Evolutionary conservation across 768 basidiomycete genomes (phyloP), one percentile per base, ranked within the genome.

Genomic region (Hemileccinum impolitum): DNA sequence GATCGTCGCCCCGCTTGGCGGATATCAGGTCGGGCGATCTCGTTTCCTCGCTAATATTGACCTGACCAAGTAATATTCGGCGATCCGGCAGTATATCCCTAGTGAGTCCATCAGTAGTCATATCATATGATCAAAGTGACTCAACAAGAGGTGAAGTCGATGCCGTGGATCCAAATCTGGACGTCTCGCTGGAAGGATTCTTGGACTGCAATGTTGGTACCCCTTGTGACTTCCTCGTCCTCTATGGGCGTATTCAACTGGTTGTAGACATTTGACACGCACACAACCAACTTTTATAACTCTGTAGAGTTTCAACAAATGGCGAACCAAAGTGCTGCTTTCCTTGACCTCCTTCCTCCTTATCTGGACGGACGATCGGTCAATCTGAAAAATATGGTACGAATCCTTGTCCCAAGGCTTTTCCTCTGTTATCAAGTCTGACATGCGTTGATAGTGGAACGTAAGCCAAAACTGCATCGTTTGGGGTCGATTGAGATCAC

Each of bases 181-280:
- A 84, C 51, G 67, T 85, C 17, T 80, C 82, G 1, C 65, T 89
- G 15, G 84, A 88, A 54, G 85, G 85, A 19, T 86, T 72, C 63
- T 77, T 80, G n/a, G 66, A 68, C 8, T 89, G 86, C 59, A 72
- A 69, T 37, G 82, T 83, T 43, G 17, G 73, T 55, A 13, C 6
- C n/a, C 11, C 1, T n/a, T 17, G 23, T 26, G 1, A 18, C 14
- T 30, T 35, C 23, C 8, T n/a, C 12, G 14, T 47, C 34, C 21
- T 18, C 9, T 35, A 34, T 14, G 19, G 3, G 15, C 39, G 28
- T 38, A 37, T 47, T 51, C 49, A 48, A 30, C 37, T 1, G 34
- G 17, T 12, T 19, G 6, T 50, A 84, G 82, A 69, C 76, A 1
- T 82, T 82, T 52, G 62, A 70, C 32, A 59, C 62, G 0, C 70